These are phyloP conservation scores for Xylariales sp. DNA, from an alignment of 2,329 filamentous ascomycete species.

Conservation along the genomic window DNA sequence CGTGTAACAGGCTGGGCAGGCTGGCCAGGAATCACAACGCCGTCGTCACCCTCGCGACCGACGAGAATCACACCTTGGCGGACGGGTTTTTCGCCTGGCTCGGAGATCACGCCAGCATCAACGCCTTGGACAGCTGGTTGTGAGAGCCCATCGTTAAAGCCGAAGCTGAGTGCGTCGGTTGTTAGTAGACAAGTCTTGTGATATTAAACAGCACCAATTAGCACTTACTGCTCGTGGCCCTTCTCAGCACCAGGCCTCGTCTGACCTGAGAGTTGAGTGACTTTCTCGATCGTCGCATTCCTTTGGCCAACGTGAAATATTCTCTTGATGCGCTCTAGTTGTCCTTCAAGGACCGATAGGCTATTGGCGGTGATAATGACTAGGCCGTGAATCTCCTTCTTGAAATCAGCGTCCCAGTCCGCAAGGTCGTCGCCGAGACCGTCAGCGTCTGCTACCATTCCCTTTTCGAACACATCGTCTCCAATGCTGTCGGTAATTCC, in stretches of 20 bases:
- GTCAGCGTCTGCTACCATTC: slow-evolving; percentile 50
- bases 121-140: slow-evolving; percentile 54
- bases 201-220: background rate
- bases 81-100: slow-evolving; percentile 44
- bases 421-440: slow-evolving; percentile 47
- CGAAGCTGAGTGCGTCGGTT: slow-evolving; percentile 48
- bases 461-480: slow-evolving; percentile 50
- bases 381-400: slow-evolving; percentile 52
- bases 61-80: slow-evolving; percentile 52
- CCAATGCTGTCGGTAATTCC: slow-evolving; percentile 48
- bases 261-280: slow-evolving; percentile 49
- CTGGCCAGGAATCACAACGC: background rate
- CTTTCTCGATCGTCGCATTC: slow-evolving; percentile 47
- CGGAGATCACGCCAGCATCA: slow-evolving; percentile 34
- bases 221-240: slow-evolving; percentile 54
- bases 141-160: slow-evolving; percentile 57
- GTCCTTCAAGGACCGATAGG: slow-evolving; percentile 43
- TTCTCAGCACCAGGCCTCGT: slow-evolving; percentile 50
- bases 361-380: slow-evolving; percentile 51
- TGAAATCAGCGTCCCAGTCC: slow-evolving; percentile 49
- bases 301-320: slow-evolving; percentile 43
- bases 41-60: slow-evolving; percentile 52
- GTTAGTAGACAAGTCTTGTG: background rate
- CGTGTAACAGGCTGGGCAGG: slow-evolving; percentile 28
- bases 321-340: slow-evolving; percentile 47